Evolutionary conservation across 805 yeast genomes (phyloP).

Genomic region (Middelhovenomyces tepae): DNA sequence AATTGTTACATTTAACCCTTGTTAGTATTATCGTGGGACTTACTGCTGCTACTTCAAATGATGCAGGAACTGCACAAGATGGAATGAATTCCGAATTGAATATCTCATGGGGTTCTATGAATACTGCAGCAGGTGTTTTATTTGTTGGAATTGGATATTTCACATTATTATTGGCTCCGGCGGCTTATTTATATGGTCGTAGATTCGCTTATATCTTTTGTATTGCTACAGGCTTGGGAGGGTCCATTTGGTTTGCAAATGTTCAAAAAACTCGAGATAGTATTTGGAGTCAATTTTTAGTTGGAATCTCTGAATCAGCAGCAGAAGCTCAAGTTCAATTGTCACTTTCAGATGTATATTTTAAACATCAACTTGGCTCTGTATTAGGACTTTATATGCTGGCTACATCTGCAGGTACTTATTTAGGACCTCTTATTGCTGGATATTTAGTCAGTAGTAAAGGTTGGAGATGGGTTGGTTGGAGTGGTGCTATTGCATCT

Average conservation of each 20-base stretch:
- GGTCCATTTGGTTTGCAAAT: conserved; percentile 64
- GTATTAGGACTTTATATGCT: conserved; percentile 64
- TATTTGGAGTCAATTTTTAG: conserved; percentile 70
- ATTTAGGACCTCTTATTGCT: conserved; percentile 69
- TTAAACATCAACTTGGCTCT: conserved; percentile 68
- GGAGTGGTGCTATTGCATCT: conserved; percentile 54
- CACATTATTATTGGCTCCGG: conserved; percentile 56
- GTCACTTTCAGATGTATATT: conserved; percentile 61
- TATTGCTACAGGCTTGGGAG: conserved; percentile 48
- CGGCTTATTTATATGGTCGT: conserved; percentile 61
- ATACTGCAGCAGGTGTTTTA: conserved; percentile 73
- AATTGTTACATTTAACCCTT: conserved; percentile 35
- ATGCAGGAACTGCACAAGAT: conserved; percentile 65
- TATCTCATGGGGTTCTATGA: conserved; percentile 59
- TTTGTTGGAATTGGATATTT: conserved; percentile 62
- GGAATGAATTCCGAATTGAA: conserved; percentile 52
- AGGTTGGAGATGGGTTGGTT: conserved; percentile 73
- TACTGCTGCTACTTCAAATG: conserved; percentile 52
- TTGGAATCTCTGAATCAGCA: conserved; percentile 77
- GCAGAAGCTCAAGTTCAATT: conserved; percentile 68
- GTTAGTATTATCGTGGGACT: conserved; percentile 37
- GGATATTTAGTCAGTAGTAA: conserved; percentile 54
- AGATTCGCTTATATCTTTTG: conserved; percentile 56
- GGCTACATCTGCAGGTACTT: conserved; percentile 72
- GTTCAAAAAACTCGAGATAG: conserved; percentile 49